Evolutionary conservation across 202 grass and related monocot species (phyloP).

Genomic region (Dendrocalamus latiflorus): DNA sequence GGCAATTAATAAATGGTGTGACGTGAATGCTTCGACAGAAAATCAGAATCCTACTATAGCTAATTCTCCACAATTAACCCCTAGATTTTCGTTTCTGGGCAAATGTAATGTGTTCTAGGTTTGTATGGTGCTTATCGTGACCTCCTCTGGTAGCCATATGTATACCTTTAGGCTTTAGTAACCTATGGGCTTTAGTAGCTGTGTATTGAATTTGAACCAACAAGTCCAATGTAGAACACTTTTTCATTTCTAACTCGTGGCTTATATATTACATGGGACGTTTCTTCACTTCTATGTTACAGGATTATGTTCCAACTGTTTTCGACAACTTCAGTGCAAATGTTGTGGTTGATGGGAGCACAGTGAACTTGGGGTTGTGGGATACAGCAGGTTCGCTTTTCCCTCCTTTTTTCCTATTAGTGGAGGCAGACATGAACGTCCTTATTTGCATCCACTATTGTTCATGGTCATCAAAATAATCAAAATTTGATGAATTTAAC

Average conservation of each 20-base stretch:
- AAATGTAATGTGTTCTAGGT: neutral
- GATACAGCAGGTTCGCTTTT: conserved; percentile 64
- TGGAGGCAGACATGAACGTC: neutral
- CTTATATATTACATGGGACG: neutral
- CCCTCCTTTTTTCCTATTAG: neutral
- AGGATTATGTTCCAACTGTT: conserved; percentile 93
- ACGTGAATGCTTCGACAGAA: neutral
- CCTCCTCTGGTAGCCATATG: neutral
- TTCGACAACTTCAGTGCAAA: conserved; percentile 95
- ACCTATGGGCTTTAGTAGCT: neutral
- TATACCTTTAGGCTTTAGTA: neutral
- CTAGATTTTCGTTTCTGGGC: neutral
- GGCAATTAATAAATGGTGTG: neutral
- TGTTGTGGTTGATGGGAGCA: conserved; percentile 80
- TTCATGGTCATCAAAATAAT: neutral
- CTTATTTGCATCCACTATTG: neutral
- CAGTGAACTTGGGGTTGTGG: conserved; percentile 85
- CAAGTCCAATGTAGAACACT: neutral
- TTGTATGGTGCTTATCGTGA: neutral
- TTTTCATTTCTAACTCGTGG: neutral
- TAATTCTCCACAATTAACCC: neutral
- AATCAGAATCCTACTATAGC: neutral
- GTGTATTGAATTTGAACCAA: neutral
- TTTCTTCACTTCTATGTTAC: conserved; percentile 5
- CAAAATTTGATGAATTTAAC: neutral